Evolutionary conservation across 1,139 yeast genomes (phyloP), one percentile per base, ranked within the genome.

Genomic region (Wickerhamomyces sp.): DNA sequence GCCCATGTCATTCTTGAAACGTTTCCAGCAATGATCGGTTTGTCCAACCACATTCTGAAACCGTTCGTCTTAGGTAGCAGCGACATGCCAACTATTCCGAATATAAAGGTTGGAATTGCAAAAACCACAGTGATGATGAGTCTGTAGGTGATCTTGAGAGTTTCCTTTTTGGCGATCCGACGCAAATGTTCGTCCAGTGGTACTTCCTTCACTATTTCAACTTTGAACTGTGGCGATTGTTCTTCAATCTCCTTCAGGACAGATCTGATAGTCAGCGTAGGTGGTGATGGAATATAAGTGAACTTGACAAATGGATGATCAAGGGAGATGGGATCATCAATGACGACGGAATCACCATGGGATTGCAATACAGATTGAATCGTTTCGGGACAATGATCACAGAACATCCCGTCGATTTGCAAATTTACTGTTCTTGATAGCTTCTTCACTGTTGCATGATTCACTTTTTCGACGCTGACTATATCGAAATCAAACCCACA

Each of bases 31-130:
- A 85, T 76, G 23, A 78, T 52, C 1, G 87, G 82, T 37, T 65
- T 68, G 47, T 75, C 78, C 6, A 77, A 62, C 78, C 83, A 79
- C 35, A 44, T 51, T 26, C 77, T 59, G 39, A 76, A 64, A 1
- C 46, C 33, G 45, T 73, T 68, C 2, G 54, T 28, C 18, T 56
- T 55, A 0, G 77, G 71, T n/a, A 78, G 54, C 32, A 82, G 59
- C 6, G 80, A 68, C 86, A 80, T 79, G 6, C 76, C 79, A 13
- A 82, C 77, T 26, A 83, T 68, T 0, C 87, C 89, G 46, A 82
- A 68, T 3, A 78, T 52, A 46, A 81, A 78, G 0, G 91, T 78
- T 0, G 91, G 91, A 21, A 83, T 70, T 1, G 84, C 82, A 32
- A 76, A 57, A 0, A 69, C 37, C 0, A 72, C 60, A 0, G 86